These are phyloP conservation scores for Colletotrichum siamense DNA, from an alignment of 2,329 filamentous ascomycete species.

Conservation along the genomic window DNA sequence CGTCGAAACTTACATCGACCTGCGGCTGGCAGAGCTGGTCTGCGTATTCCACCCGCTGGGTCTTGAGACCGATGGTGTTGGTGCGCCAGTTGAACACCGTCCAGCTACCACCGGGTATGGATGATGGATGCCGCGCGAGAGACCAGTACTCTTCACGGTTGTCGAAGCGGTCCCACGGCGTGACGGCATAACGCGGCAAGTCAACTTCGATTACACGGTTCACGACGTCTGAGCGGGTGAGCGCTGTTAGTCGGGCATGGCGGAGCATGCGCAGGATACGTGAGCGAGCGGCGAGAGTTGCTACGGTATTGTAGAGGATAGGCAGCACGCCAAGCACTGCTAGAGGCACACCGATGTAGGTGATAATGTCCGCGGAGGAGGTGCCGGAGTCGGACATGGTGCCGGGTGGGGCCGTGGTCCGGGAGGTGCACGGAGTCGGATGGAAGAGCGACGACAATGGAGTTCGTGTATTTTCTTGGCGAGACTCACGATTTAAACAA, in stretches of 20 bases:
- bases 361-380: constrained; percentile 6
- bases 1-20: constrained; percentile 60
- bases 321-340: constrained; percentile 66
- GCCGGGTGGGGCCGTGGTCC: neutral
- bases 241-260: constrained; percentile 60
- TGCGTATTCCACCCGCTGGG: constrained; percentile 68
- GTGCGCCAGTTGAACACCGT: constrained; percentile 70
- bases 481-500: neutral
- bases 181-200: constrained; percentile 68
- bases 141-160: constrained; percentile 64
- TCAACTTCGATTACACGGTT: constrained; percentile 72
- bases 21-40: constrained; percentile 60
- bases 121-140: constrained; percentile 54
- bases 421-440: neutral
- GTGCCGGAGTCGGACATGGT: constrained; percentile 1
- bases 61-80: constrained; percentile 65
- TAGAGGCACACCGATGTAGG: constrained; percentile 45
- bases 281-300: constrained; percentile 64
- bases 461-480: neutral
- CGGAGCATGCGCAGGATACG: constrained; percentile 65
- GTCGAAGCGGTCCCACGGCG: constrained; percentile 61
- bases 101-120: constrained; percentile 67
- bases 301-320: constrained; percentile 69
- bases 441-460: neutral
- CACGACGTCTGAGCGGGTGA: constrained; percentile 68